These are phyloP conservation scores for Saturnispora gosingensis DNA, from an alignment of 805 yeast species.

Conservation along the genomic window DNA sequence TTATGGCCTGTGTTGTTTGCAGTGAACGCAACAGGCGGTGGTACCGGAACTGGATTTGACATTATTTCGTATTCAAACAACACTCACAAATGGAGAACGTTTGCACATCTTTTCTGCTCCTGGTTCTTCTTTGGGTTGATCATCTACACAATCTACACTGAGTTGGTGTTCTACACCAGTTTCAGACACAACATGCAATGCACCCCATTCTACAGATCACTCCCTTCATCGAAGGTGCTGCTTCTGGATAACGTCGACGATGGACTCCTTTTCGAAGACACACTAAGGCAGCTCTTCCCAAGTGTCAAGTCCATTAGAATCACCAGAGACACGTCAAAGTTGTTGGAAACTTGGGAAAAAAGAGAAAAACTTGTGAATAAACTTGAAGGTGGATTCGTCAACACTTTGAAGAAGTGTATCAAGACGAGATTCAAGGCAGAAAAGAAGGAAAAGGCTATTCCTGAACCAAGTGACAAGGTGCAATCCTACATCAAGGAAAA, in stretches of 20 bases:
- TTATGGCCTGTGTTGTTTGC: slow-evolving; percentile 66
- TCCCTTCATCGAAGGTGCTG: slow-evolving; percentile 62
- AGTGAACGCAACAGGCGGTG: slow-evolving; percentile 64
- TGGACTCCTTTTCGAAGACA: slow-evolving; percentile 35
- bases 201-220: slow-evolving; percentile 62
- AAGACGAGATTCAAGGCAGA: slow-evolving; percentile 44
- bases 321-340: slow-evolving; percentile 52
- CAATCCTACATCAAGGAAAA: slow-evolving; percentile 55
- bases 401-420: slow-evolving; percentile 49
- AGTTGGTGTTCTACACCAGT: slow-evolving; percentile 59
- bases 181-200: slow-evolving; percentile 68
- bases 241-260: slow-evolving; percentile 61
- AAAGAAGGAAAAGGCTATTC: slow-evolving; percentile 48
- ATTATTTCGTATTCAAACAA: slow-evolving; percentile 57
- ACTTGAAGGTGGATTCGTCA: slow-evolving; percentile 58
- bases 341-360: slow-evolving; percentile 49
- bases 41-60: slow-evolving; percentile 48
- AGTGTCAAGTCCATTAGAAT: slow-evolving; percentile 49
- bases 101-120: slow-evolving; percentile 68
- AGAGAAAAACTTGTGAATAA: slow-evolving; percentile 51
- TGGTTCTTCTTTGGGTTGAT: slow-evolving; percentile 67
- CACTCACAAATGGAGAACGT: slow-evolving; percentile 50
- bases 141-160: slow-evolving; percentile 61
- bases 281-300: slow-evolving; percentile 53
- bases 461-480: slow-evolving; percentile 48